phyloP scores from a whole-genome alignment of 495 filamentous ascomycete species.

The Echria macrotheca region DNA sequence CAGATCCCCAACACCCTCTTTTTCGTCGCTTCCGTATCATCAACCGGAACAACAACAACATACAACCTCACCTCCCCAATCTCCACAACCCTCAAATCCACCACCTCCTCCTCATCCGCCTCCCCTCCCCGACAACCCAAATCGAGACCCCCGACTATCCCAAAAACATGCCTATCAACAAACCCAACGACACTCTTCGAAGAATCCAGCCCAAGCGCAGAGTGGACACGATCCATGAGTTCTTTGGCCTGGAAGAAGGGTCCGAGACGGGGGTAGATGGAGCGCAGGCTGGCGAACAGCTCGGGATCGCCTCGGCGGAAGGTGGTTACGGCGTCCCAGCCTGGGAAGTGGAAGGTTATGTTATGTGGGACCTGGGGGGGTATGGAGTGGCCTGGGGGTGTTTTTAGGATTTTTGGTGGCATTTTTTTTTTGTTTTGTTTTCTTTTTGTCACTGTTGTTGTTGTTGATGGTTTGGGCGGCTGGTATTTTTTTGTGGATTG shows the following conservation, averaged over 20 bases:
- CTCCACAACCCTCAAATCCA: constrained; percentile 34
- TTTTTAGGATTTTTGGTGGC: too few species aligned
- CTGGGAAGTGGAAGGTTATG: constrained; percentile 33
- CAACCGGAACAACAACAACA: constrained; percentile 32
- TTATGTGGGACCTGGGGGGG: constrained; percentile 38
- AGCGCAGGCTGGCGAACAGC: constrained; percentile 23
- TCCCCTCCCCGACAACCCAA: constrained; percentile 19
- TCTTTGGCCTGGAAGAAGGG: constrained; percentile 24
- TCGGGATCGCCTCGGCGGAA: constrained; percentile 30
- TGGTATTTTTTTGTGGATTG: too few species aligned
- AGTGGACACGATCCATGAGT: neutral
- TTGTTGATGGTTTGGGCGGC: too few species aligned
- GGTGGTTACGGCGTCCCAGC: constrained; percentile 25
- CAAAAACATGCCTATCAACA: constrained; percentile 20
- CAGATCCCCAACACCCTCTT: constrained; percentile 32
- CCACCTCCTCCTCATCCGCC: constrained; percentile 18
- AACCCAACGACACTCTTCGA: constrained; percentile 28
- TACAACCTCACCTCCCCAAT: constrained; percentile 30
- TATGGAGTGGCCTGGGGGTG: constrained; percentile 33
- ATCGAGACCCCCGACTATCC: constrained; percentile 12
- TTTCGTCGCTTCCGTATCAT: constrained; percentile 25
- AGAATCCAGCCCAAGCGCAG: constrained; percentile 15
- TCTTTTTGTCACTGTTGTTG: too few species aligned
- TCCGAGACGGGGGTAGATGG: constrained; percentile 41
- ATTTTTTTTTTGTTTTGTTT: too few species aligned